Conservation (phyloP, 805 yeast genomes). For the Helenozyma rhizophorensis region DNA sequence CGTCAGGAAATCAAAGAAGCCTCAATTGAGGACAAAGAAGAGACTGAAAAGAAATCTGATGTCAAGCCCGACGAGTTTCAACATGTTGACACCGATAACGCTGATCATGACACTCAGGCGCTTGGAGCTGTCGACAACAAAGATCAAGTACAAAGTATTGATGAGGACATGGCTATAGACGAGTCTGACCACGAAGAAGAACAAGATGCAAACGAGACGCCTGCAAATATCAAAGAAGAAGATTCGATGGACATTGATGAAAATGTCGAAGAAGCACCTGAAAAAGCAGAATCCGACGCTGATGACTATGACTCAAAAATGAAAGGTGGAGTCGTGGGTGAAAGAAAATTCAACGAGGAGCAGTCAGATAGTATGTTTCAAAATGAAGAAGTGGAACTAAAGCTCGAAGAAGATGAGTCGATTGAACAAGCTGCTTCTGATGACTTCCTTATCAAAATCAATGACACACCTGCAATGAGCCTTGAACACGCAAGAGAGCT, state of each 20-base stretch:
- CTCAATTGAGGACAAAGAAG: constrained; percentile 37
- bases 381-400: constrained; percentile 11
- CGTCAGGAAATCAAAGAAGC: constrained; percentile 82
- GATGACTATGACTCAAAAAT: constrained; percentile 48
- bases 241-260: constrained; percentile 28
- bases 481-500: constrained; percentile 66
- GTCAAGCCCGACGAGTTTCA: constrained; percentile 83
- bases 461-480: constrained; percentile 43
- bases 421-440: constrained; percentile 5
- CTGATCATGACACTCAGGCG: constrained; percentile 83
- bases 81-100: constrained; percentile 75
- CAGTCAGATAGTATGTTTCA: too few relatives aligned
- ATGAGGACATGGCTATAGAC: constrained; percentile 79
- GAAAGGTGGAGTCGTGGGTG: constrained; percentile 49
- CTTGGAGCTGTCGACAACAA: constrained; percentile 75
- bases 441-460: constrained; percentile 19
- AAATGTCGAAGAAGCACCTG: constrained; percentile 23
- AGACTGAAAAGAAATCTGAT: constrained; percentile 48
- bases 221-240: constrained; percentile 26
- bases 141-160: constrained; percentile 71
- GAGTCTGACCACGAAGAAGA: constrained; percentile 48
- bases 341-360: constrained; percentile 29
- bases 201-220: constrained; percentile 24
- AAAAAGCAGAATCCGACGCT: constrained; percentile 18
- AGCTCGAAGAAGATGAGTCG: constrained; percentile 24